Conservation (phyloP, 768 basidiomycete species). For the Holtermannia corniformis region DNA sequence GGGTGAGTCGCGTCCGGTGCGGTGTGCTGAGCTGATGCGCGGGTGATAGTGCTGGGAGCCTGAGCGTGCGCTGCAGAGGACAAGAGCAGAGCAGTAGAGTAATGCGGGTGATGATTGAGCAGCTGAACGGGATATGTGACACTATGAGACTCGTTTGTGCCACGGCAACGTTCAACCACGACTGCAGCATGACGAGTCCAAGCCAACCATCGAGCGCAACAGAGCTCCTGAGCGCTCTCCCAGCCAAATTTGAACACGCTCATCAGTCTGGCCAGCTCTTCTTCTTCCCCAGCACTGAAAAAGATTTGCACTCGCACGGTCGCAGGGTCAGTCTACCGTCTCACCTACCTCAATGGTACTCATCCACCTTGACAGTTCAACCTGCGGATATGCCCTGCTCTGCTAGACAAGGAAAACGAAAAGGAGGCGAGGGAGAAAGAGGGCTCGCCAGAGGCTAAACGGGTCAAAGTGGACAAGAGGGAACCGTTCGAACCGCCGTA, state of each 20-base stretch:
- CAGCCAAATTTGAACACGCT: conserved; percentile 31
- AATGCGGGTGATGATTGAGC: too few relatives aligned
- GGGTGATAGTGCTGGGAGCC: too few relatives aligned
- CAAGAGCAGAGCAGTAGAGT: background rate
- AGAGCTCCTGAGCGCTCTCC: conserved; percentile 28
- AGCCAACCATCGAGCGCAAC: conserved; percentile 16
- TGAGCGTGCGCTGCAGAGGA: background rate
- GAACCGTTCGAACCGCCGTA: conserved; percentile 81
- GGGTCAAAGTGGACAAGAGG: conserved; percentile 31
- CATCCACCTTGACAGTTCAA: conserved; percentile 56
- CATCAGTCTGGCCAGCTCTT: conserved; percentile 54
- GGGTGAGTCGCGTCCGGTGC: conserved; percentile 19
- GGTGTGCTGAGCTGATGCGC: background rate
- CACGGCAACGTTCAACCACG: background rate
- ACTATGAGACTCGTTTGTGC: too few relatives aligned
- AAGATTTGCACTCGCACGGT: conserved; percentile 53
- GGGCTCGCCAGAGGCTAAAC: conserved; percentile 19
- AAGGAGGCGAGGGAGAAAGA: conserved; percentile 18
- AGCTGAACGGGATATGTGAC: too few relatives aligned
- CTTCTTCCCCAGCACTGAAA: conserved; percentile 66
- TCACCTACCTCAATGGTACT: conserved; percentile 1
- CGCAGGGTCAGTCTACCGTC: conserved; percentile 52
- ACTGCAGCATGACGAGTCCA: conserved; percentile 19
- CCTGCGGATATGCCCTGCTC: conserved; percentile 71
- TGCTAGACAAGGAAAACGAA: conserved; percentile 61